Evolutionary conservation across 176 grass and related monocot species (phyloP).

Genomic region (Ensete glaucum): DNA sequence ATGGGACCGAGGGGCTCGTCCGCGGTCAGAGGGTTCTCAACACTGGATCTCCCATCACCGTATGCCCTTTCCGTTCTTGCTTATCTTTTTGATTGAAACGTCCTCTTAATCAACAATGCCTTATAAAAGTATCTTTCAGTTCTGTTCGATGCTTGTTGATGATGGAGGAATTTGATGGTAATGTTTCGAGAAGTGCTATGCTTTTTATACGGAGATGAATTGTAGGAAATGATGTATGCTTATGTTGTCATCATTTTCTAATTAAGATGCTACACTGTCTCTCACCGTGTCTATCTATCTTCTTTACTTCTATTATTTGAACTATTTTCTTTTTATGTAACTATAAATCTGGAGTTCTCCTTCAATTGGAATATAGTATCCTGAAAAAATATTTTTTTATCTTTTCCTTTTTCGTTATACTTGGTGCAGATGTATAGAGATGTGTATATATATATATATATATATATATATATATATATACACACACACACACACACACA

Average conservation of each 20-base stretch:
- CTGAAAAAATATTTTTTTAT: not conserved
- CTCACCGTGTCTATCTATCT: not conserved
- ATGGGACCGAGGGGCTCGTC: slow-evolving; percentile 91
- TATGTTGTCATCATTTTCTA: not conserved
- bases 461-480: no score
- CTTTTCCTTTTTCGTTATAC: not conserved
- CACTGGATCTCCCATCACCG: slow-evolving; percentile 95
- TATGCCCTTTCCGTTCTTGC: slow-evolving; percentile 15
- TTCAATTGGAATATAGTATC: not conserved
- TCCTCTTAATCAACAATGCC: not conserved
- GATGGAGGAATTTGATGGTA: no score
- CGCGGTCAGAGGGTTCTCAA: slow-evolving; percentile 92
- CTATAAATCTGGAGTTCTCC: no score
- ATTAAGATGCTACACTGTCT: not conserved
- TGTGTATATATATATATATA: no score
- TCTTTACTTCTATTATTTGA: not conserved
- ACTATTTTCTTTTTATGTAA: no score
- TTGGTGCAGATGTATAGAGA: no score
- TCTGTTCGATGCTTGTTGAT: not conserved
- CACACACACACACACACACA: no score
- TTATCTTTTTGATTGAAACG: not conserved
- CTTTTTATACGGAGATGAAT: not conserved
- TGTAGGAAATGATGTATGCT: not conserved
- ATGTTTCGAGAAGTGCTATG: not conserved
- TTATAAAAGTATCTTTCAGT: not conserved